Evolutionary conservation across 2,329 filamentous ascomycete genomes (phyloP), one percentile per base, ranked within the genome.

Genomic region (Venturia oleaginea): DNA sequence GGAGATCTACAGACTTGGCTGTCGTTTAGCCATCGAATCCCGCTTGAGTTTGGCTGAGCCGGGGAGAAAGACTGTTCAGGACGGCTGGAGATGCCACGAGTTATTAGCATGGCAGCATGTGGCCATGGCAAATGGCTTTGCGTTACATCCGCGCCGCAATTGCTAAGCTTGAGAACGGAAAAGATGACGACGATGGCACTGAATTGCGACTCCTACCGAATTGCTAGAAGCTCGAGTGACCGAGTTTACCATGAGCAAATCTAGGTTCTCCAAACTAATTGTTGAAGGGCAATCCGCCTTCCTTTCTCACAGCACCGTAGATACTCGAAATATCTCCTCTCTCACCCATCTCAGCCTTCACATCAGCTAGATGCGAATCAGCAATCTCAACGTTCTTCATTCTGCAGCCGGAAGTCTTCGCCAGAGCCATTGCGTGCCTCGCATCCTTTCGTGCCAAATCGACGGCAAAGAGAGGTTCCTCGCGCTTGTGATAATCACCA

Each of bases 361-460:
- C 86, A 65, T 79, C 77, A 64, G 81, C 80, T 69, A 96, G 75
- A 73, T 94, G 88, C 34, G 76, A 79, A 75, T 92, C 87, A 0
- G 81, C 87, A 3, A 87, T 80, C 74, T 89, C 85, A 0, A 89
- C 77, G 67, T 85, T 86, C 66, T 79, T 82, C 75, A 96, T 75
- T 65, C 80, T 81, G 54, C 83, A 80, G 0, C 89, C 91, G 6
- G 79, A 81, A 30, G 76, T 76, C 66, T 84, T 78, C 0, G 90
- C 92, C 65, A 96, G 71, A 64, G 77, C 79, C 72, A 86, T 78
- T 4, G 89, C 90, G 79, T 96, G 91, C 1, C 86, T 77, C 1
- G 87, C 84, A 77, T 96, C 92, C 74, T 96, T 96, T 67, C 88
- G 80, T 6, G 91, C 92, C 66, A 96, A 78, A 73, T 94, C 88